Evolutionary conservation across 768 basidiomycete species (phyloP).

Genomic region (Mrakia frigida): DNA sequence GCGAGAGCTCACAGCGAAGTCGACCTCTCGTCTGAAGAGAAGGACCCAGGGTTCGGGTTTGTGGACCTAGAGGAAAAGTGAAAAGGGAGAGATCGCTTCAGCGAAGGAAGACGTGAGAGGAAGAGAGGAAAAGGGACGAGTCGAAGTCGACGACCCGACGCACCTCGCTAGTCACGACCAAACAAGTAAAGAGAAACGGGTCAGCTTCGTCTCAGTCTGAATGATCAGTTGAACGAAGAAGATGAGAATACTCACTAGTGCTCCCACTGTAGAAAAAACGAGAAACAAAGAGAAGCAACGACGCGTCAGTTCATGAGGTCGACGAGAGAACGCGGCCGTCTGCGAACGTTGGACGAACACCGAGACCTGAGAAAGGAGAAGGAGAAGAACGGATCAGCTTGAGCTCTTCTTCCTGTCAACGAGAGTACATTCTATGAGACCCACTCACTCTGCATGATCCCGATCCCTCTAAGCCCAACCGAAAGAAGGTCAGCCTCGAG

Average conservation of each 20-base stretch:
- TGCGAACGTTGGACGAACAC: not conserved
- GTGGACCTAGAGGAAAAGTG: slow-evolving; percentile 14
- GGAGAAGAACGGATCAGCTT: not conserved
- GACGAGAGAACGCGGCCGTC: not conserved
- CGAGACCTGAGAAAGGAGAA: not conserved
- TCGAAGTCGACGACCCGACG: not conserved
- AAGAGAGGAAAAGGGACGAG: not conserved
- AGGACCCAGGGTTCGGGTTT: slow-evolving; percentile 84
- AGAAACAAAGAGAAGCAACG: not conserved
- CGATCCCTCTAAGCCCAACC: slow-evolving; percentile 59
- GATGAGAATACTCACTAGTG: slow-evolving; percentile 21
- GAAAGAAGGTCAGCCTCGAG: not conserved
- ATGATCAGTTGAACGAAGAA: not conserved
- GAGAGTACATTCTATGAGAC: not conserved
- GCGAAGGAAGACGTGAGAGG: not conserved
- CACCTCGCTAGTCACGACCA: not conserved
- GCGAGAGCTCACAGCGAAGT: slow-evolving; percentile 36
- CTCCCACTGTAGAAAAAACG: slow-evolving; percentile 16
- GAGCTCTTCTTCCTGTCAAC: not conserved
- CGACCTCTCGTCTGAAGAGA: slow-evolving; percentile 68
- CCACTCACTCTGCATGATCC: slow-evolving; percentile 76
- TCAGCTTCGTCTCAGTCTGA: no score
- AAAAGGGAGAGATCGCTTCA: not conserved
- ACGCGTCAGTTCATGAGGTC: not conserved
- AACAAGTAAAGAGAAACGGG: no score